Base-by-base conservation (phyloP, 2,329 filamentous ascomycete species). In the Hirsutella minnesotensis region DNA sequence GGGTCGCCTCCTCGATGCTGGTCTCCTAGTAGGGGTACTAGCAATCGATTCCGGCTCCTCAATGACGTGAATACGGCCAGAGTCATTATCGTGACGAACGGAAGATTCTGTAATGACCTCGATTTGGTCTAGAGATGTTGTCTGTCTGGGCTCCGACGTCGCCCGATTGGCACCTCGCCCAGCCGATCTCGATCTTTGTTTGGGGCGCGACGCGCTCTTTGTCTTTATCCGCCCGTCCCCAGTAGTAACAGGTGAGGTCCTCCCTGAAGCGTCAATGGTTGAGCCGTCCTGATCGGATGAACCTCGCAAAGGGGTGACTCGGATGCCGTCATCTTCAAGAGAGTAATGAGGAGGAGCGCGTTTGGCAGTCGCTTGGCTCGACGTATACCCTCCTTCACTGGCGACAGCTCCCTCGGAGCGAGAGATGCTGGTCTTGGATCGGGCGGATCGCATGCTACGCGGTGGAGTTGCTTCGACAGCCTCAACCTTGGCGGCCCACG, bases 401-500 rank as follows among this genome's bases (percentile, higher is more conserved):
- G 43, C 50, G 5, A 52, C 45, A 16, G 38, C 24, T 3, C 58
- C 53, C 10, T 52, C 55, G 13, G 49, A 49, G 42, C 49, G 54
- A 9, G 55, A 44, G 9, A 43, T 53, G n/a, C 49, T 50, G 16
- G 52, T 51, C 20, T 51, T 60, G 33, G 56, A 71, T 44, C 50
- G 62, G 48, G 59, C 62, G 39, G 53, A 62, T 48, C 51, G 53
- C 52, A 56, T 61, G 41, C 57, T 68, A 37, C 61, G 58, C 2
- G 60, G 53, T 12, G 58, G 55, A 5, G 59, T 53, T 9, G 62
- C 55, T 16, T 70, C 67, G 2, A 71, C 66, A 2, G 68, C 51
- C 48, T 79, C 73, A 8, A 79, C 70, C 49, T 67, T 68, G 40
- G 61, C 65, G 1, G 75, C 77, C 79, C 78, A 82, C 39, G 77